Evolutionary conservation across 169 alveolate genomes (phyloP), one percentile per base, ranked within the genome.

Genomic region (Plasmodium relictum): DNA sequence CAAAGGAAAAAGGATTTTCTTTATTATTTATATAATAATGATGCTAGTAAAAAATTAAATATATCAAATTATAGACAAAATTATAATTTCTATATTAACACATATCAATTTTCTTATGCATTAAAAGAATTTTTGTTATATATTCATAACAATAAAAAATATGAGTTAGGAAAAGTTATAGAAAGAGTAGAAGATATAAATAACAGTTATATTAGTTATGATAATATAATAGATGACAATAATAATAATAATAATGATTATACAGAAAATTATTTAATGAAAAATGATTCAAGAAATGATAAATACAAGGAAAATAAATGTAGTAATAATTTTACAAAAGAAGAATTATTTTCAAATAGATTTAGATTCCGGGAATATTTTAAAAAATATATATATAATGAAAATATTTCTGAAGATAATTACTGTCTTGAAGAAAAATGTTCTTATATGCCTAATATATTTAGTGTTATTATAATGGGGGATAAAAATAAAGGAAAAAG

Each of bases 401-500:
- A 31, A 12, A 73, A 31, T 31, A 56, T 73, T 59, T 63, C 6
- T 48, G 73, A 58, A 31, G 20, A 58, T 20, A 58, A 73, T 9
- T 26, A 37, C 9, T 7, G 16, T n/a, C 18, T 39, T 63, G 54
- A 73, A 22, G 26, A 18, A 59, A 73, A 48, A 12, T 22, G 18
- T 14, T 26, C n/a, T 16, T 39, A n/a, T 0, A 12, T 10, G 4
- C 42, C 54, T 22, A 37, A 44, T 58, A 50, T 52, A 39, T 74
- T 59, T 16, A 78, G 89, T 69, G 22, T 65, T 7, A 63, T 52
- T 54, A 0, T 78, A 39, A 78, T 78, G 59, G 89, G 89, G 6
- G 78, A 78, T 42, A 78, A 78, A 42, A 76, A 76, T 3, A 78
- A 78, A 45, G 89, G 89, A 0, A 78, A 78, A 56, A 78, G 89